Evolutionary conservation across 2,329 filamentous ascomycete species (phyloP), one percentile per base, ranked within the genome.

Genomic region (Beauveria medogensis): DNA sequence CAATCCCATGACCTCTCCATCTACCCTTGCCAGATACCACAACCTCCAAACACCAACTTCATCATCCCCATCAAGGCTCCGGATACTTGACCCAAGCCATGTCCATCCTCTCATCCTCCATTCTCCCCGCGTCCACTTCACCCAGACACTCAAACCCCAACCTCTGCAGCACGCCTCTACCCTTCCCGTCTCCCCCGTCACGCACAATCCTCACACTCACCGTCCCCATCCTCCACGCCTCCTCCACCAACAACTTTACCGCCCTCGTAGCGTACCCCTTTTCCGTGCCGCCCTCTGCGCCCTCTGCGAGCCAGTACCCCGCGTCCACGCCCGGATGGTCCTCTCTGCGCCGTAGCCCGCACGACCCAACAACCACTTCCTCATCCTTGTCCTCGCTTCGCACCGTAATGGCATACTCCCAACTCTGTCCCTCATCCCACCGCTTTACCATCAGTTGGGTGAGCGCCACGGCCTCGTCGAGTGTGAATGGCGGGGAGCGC

Each of bases 61-160:
- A 14, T 20, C 10, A 8, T 22, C 18, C 53, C 18, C 24, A 14
- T 22, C 6, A 12, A 26, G 50, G 24, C 8, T 26, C 37, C 9
- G 48, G 41, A 50, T 55, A 60, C 43, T 50, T 60, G 26, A 60
- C 20, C 51, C 58, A 60, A 12, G 18, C 58, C 20, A 44, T 52
- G 34, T 60, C 50, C 41, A 24, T 20, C 40, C 43, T 46, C 3
- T 44, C 51, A 6, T 60, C 58, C 22, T 51, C 26, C n/a, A 55
- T 47, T 6, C 28, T 44, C 2, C 34, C 58, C 51, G 30, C 16
- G 6, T 55, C 41, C 14, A 48, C 24, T 43, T 55, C 51, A 1
- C 58, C 58, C 41, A 41, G 28, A 14, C 51, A 41, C 30, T 41
- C 58, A 18, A 24, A 60, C 10, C 58, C 58, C 41, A 60, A 10